Evolutionary conservation across 768 basidiomycete genomes (phyloP), one percentile per base, ranked within the genome.

Genomic region (Brasilioporus rufonigricans): DNA sequence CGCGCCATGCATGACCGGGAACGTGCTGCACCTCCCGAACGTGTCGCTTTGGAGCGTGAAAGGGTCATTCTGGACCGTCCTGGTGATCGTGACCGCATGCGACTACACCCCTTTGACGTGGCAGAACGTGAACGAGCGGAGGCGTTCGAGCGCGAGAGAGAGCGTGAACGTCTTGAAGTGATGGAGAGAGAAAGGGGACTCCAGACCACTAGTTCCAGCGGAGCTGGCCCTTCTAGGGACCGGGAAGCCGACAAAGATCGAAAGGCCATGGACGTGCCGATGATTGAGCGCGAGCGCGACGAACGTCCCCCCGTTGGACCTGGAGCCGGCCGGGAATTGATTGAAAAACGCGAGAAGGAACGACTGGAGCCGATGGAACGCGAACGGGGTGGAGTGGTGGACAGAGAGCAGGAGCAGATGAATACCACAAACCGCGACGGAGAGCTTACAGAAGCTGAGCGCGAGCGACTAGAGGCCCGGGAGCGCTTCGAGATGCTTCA

Each of bases 71-170:
- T 59, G 12, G 66, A 68, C 43, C 64, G 60, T 24, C 48, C 60
- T 8, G 43, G 59, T 24, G 69, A 73, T 51, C 67, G 65, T 18
- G 67, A 68, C 13, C 67, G 61, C 26, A 39, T 67, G 59, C 68
- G 64, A 36, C 51, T 58, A 9, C 56, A 65, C 21, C 56, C 56
- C 7, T 60, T 53, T 23, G 65, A 67, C 16, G 31, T 61, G 39
- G 23, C 47, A n/a, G 68, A 67, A 48, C 68, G 64, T 11, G 68
- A 69, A 40, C 67, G 63, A 9, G 59, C 55, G 39, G 66, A 65
- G 8, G 62, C 60, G 23, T 66, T 68, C 24, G 73, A 76, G 14
- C 64, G 72, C 13, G 74, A 71, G 39, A 55, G 73, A 35, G 71
- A 74, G 19, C 62, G 63, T 14, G 74, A 71, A 40, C 59, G 62